Evolutionary conservation across 345 rosid species (phyloP).

Genomic region (Abelmoschus esculentus): DNA sequence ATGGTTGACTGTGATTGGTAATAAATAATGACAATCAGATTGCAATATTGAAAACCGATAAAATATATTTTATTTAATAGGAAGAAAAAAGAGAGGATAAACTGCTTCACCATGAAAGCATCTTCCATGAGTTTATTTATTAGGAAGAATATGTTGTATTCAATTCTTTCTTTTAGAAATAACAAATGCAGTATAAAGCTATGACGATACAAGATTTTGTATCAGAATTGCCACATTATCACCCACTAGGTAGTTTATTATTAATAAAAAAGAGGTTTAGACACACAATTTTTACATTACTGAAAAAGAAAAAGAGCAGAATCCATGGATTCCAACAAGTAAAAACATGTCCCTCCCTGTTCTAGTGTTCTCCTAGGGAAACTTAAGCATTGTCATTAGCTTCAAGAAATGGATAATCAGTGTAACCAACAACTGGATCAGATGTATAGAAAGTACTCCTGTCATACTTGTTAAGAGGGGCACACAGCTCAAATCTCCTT

Average conservation of each 20-base stretch:
- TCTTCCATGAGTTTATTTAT: no score
- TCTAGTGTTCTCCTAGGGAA: no score
- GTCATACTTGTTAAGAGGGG: conserved; percentile 47
- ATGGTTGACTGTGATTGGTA: neutral
- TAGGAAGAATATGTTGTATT: no score
- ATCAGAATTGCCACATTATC: neutral
- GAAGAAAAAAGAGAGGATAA: no score
- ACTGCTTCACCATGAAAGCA: no score
- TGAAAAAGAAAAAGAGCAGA: no score
- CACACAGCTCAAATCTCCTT: conserved; percentile 47
- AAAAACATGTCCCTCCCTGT: neutral
- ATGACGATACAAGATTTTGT: neutral
- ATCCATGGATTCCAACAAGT: no score
- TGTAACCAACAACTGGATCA: conserved; percentile 57
- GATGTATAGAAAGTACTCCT: conserved; percentile 38
- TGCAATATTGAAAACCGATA: no score
- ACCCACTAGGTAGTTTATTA: neutral
- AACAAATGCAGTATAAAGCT: neutral
- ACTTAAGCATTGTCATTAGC: no score
- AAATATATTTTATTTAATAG: no score
- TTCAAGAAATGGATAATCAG: conserved; percentile 44
- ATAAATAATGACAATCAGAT: neutral
- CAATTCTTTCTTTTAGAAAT: neutral
- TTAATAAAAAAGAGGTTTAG: no score
- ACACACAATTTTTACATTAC: no score